Evolutionary conservation across 1,284 basidiomycete genomes (phyloP).

Genomic region (Heterobasidion parviporum): DNA sequence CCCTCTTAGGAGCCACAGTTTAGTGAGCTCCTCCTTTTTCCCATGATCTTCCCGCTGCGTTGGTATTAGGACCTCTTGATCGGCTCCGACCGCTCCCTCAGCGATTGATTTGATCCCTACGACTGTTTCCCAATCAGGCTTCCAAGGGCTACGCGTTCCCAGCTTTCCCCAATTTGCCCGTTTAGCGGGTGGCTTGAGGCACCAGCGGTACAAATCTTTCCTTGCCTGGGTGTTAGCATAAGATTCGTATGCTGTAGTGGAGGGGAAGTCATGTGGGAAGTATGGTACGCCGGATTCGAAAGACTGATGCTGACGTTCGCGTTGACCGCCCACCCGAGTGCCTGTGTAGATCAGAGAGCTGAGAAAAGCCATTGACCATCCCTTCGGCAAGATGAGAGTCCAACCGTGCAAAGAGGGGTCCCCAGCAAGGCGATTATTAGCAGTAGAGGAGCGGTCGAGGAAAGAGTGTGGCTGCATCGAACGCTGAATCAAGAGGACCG

Average conservation of each 20-base stretch:
- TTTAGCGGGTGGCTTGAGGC: slow-evolving; percentile 79
- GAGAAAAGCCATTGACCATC: slow-evolving; percentile 86
- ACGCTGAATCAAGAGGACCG: slow-evolving; percentile 76
- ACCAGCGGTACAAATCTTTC: slow-evolving; percentile 60
- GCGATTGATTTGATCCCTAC: slow-evolving; percentile 34
- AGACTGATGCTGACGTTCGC: slow-evolving; percentile 66
- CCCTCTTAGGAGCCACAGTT: slow-evolving; percentile 65
- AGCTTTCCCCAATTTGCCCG: slow-evolving; percentile 63
- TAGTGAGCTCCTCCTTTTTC: slow-evolving; percentile 8
- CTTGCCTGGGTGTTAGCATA: slow-evolving; percentile 39
- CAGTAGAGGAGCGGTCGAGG: slow-evolving; percentile 17
- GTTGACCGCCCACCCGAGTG: slow-evolving; percentile 74
- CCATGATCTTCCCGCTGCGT: slow-evolving; percentile 39
- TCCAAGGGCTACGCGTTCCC: slow-evolving; percentile 66
- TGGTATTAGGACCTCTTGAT: slow-evolving; percentile 34
- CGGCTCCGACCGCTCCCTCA: slow-evolving; percentile 5
- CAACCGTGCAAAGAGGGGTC: slow-evolving; percentile 62
- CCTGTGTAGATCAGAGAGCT: slow-evolving; percentile 74
- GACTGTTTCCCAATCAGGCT: slow-evolving; percentile 62
- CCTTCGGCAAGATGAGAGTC: slow-evolving; percentile 76
- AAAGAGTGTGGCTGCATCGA: slow-evolving; percentile 39
- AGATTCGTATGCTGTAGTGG: slow-evolving; percentile 40
- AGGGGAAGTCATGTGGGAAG: slow-evolving; percentile 81
- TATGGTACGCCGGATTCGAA: slow-evolving; percentile 70
- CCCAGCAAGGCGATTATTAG: slow-evolving; percentile 12